phyloP scores from a whole-genome alignment of 805 yeast species.

The Ogataea methanolica region DNA sequence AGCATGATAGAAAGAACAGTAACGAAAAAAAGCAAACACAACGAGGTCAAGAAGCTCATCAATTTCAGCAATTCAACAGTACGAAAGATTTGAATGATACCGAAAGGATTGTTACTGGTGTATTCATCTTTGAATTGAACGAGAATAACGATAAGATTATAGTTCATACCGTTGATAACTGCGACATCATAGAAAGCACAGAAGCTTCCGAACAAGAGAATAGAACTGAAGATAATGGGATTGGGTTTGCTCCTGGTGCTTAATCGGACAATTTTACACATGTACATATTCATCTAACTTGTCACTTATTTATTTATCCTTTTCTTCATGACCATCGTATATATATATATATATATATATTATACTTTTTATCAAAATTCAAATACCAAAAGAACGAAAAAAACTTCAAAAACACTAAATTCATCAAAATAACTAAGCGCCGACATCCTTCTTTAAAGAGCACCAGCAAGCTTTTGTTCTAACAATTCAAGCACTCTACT shows the following conservation, averaged over 20 bases:
- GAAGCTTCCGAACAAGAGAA: constrained; percentile 7
- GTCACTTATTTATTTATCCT: neutral
- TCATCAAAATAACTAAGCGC: no score
- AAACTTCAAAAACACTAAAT: no score
- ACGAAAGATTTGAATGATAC: constrained; percentile 5
- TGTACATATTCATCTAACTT: no score
- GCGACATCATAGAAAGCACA: constrained; percentile 51
- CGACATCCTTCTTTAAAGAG: no score
- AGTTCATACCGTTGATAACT: constrained; percentile 65
- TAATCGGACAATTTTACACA: neutral
- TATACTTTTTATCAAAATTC: no score
- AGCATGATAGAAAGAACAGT: neutral
- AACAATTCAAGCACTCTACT: neutral
- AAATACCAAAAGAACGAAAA: no score
- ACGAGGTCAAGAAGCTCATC: no score
- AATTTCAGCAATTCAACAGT: no score
- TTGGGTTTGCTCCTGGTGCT: constrained; percentile 20
- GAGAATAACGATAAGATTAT: constrained; percentile 47
- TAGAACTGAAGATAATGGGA: constrained; percentile 5
- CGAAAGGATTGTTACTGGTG: constrained; percentile 44
- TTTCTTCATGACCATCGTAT: neutral
- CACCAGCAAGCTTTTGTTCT: neutral
- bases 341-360: no score
- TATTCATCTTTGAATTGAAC: constrained; percentile 63
- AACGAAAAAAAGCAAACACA: neutral